A percentile compares a stretch with the other conserved stretches of the same genome.
Evolutionary conservation across 2,329 filamentous ascomycete species (phyloP).

Genomic region (Zymoseptoria passerinii): DNA sequence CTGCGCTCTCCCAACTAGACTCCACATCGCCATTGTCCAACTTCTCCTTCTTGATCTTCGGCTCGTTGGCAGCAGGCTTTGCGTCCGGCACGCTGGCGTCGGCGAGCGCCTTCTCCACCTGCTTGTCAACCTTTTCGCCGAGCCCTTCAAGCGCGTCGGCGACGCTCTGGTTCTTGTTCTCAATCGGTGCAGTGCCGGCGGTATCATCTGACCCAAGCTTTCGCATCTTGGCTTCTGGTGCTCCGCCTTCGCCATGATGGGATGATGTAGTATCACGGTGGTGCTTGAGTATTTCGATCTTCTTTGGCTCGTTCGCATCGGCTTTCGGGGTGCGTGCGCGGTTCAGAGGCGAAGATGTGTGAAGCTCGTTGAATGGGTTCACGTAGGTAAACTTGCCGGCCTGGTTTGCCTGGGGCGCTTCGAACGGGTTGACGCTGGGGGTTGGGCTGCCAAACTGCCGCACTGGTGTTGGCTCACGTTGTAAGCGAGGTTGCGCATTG

Average conservation of each 20-base stretch:
- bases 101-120: slow-evolving; percentile 59
- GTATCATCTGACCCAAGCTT: slow-evolving; percentile 26
- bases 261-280: slow-evolving; percentile 32
- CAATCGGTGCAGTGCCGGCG: slow-evolving; percentile 6
- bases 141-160: slow-evolving; percentile 61
- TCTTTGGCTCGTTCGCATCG: slow-evolving; percentile 23
- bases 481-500: no score
- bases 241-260: slow-evolving; percentile 19
- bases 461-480: no score
- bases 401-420: slow-evolving; percentile 31
- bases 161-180: slow-evolving; percentile 51
- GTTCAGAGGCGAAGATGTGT: slow-evolving; percentile 57
- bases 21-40: slow-evolving; percentile 51
- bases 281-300: slow-evolving; percentile 41
- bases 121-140: slow-evolving; percentile 50
- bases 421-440: slow-evolving; percentile 30
- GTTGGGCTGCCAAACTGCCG: slow-evolving; percentile 25
- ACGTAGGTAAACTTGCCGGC: slow-evolving; percentile 57
- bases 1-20: slow-evolving; percentile 76
- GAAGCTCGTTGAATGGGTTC: slow-evolving; percentile 64
- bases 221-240: slow-evolving; percentile 29
- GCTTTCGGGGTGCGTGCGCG: slow-evolving; percentile 47
- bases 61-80: slow-evolving; percentile 23
- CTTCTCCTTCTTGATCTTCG: slow-evolving; percentile 50
- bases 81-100: slow-evolving; percentile 31